Evolutionary conservation across 495 filamentous ascomycete species (phyloP), one percentile per base, ranked within the genome.

Genomic region (Neohortaea acidophila): DNA sequence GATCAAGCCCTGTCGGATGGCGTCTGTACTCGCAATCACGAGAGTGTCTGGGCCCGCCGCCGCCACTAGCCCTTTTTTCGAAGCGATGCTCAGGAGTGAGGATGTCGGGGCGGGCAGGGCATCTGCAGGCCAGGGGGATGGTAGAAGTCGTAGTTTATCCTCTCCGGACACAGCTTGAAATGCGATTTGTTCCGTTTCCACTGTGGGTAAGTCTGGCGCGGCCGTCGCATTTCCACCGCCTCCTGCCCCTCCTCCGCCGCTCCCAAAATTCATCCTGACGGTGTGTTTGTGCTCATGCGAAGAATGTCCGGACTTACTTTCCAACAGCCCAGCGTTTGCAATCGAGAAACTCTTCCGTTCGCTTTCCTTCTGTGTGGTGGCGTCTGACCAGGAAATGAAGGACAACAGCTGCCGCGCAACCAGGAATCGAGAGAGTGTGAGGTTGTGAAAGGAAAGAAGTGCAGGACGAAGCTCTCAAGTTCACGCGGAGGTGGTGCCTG

Each of bases 21-120:
- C 65, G 19, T 82, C 71, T n/a, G 85, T 84, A 8, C 65, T 76
- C 9, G 83, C 77, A 33, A 99, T 53, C 33, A 80, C 61, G 2
- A 99, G 65, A 29, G 68, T 64, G 47, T 89, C 77, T 20, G 87
- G 87, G 9, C 80, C 77, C 36, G 83, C 89, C 30, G 85, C 91
- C 35, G 85, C 89, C 28, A 94, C 65, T 4, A 96, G 62, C 14
- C 84, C 85, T 59, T 76, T 79, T 36, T 64, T 73, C 13, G 79
- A 72, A 22, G 91, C 85, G 47, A 96, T 69, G 51, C 77, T 77
- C 33, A 99, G 65, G 25, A 99, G 76, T n/a, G 84, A 82, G 29
- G 80, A 72, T 18, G 78, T 85, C 2, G 84, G 69, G 8, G 74
- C 63, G n/a, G 89, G 91, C 32, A 84, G 66, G 13, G 67, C 56